A percentile compares a stretch with the other conserved stretches of the same genome.
Evolutionary conservation across 1,139 yeast genomes (phyloP).

Genomic region (Kodamaea sp.): DNA sequence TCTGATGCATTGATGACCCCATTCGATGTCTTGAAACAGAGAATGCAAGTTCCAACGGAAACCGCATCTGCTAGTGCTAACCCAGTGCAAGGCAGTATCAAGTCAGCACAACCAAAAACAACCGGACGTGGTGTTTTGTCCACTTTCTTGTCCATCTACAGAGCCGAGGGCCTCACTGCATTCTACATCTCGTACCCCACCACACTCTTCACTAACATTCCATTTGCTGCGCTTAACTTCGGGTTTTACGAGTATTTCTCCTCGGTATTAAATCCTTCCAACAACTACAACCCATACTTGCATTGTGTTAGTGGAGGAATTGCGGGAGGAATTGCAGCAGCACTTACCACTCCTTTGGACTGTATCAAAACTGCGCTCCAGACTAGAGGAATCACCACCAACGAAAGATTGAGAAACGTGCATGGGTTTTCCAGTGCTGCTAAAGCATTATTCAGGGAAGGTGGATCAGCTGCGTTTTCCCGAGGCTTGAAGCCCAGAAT

Average conservation of each 20-base stretch:
- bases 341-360: constrained; percentile 92
- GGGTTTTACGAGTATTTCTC: constrained; percentile 88
- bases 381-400: constrained; percentile 60
- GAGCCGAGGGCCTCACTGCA: constrained; percentile 76
- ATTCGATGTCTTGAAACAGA: constrained; percentile 89
- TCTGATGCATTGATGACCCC: constrained; percentile 98
- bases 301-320: constrained; percentile 95
- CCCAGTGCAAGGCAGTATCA: neutral
- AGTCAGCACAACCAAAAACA: neutral
- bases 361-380: constrained; percentile 92
- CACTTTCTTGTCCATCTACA: constrained; percentile 55
- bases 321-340: constrained; percentile 97
- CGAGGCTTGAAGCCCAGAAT: constrained; percentile 92
- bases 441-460: constrained; percentile 59
- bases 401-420: constrained; percentile 55
- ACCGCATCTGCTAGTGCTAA: neutral
- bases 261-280: constrained; percentile 73
- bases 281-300: constrained; percentile 80
- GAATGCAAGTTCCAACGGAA: constrained; percentile 43
- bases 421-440: constrained; percentile 77
- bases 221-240: constrained; percentile 93
- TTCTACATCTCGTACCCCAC: constrained; percentile 95
- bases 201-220: constrained; percentile 88
- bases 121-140: constrained; percentile 23
- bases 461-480: constrained; percentile 71